Percentiles rank a stretch among this genome's conserved stretches.
Evolutionary conservation across 129 eudicot genomes (phyloP).

Genomic region (Tanacetum coccineum): DNA sequence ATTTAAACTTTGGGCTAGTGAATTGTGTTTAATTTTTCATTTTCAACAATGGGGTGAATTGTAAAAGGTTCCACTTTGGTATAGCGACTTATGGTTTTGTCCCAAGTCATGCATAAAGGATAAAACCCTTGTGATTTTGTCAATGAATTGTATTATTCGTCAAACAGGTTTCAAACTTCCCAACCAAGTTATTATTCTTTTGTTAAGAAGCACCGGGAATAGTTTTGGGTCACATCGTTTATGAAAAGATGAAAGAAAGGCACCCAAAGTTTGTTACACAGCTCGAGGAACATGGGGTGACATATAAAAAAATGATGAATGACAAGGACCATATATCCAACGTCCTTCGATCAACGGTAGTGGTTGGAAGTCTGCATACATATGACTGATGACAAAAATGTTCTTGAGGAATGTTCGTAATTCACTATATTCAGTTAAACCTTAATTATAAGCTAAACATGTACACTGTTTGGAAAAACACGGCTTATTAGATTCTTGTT

Average conservation of each 20-base stretch:
- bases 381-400: slow-evolving; percentile 57
- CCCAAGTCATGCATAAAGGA: too few relatives aligned
- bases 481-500: too few relatives aligned
- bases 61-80: too few relatives aligned
- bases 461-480: too few relatives aligned
- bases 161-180: slow-evolving; percentile 52
- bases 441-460: too few relatives aligned
- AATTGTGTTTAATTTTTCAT: too few relatives aligned
- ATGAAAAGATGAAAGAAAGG: slow-evolving; percentile 28
- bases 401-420: slow-evolving; percentile 46
- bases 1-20: too few relatives aligned
- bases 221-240: slow-evolving; percentile 37
- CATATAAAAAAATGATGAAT: slow-evolving; percentile 34
- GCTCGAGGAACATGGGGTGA: slow-evolving; percentile 28
- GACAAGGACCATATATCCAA: slow-evolving; percentile 70
- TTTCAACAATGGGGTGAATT: too few relatives aligned
- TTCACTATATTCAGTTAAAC: not conserved
- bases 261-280: slow-evolving; percentile 21
- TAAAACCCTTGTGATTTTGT: too few relatives aligned
- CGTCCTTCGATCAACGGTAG: slow-evolving; percentile 60
- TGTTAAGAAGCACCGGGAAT: slow-evolving; percentile 80
- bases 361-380: slow-evolving; percentile 67
- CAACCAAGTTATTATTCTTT: slow-evolving; percentile 70
- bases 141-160: too few relatives aligned
- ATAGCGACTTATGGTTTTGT: too few relatives aligned